Base-by-base conservation (phyloP, 352 stramenopile species). In the Elongisporangium anandrum region DNA sequence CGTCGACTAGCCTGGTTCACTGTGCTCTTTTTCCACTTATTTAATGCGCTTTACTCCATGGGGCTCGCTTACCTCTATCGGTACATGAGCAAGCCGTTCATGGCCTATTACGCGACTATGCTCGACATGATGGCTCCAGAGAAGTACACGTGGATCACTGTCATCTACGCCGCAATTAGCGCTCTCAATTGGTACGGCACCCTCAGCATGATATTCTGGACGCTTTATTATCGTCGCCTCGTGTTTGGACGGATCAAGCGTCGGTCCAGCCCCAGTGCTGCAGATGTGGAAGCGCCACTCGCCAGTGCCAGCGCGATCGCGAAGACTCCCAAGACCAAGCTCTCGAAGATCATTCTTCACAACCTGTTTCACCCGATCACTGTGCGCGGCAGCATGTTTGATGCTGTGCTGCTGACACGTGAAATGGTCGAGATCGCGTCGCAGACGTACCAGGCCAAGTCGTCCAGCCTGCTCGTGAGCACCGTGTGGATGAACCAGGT, bases 401-500 rank as follows among this genome's bases (percentile, higher is more conserved):
- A 73, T 41, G 26, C 57, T 0, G 29, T 68, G 38, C 59, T 76
- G 9, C 47, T 73, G 9, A 57, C 65, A 19, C 50, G 59, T 10
- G 68, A 75, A 21, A 50, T 73, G 15, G 24, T 51, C 5, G 65
- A 76, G 45, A 70, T 76, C 38, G 49, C 52, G 7, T 76, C 68
- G 8, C 65, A 73, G 47, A 73, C 58, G 3, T 54, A 69, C 1
- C 68, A 76, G 24, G 65, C 65, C 1, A 52, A 76, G 41, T 70
- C 54, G 13, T 76, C 57, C 2, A 76, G 68, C 47, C 60, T 68
- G 15, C 56, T 70, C 16, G 70, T 76, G 39, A 73, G 60, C 23
- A 76, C 50, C 5, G 51, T 72, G 9, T 73, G 65, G 69, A 67
- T 74, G 50, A 74, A 77, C 23, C 62, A 74, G 56, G 12, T 72